Conservation (phyloP, 2,329 filamentous ascomycete genomes). For the Botrytis squamosa region DNA sequence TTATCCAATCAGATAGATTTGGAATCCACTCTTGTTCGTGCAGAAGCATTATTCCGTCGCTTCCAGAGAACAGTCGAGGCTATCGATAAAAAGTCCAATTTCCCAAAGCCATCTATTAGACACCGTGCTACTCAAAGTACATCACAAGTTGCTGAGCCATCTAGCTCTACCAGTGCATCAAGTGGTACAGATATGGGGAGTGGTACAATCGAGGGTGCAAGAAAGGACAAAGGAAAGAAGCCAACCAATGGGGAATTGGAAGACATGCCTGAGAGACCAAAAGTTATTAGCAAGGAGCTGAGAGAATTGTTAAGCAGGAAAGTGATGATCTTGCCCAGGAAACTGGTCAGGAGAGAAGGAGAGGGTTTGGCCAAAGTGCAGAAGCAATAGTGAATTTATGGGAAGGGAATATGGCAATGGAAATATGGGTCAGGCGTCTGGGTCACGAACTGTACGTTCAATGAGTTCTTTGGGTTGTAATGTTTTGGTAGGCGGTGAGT, state of each 20-base stretch:
- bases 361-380: constrained; percentile 30
- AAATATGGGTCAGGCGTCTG: not conserved
- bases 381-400: not conserved
- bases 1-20: constrained; percentile 91
- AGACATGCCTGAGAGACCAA: constrained; percentile 38
- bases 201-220: constrained; percentile 33
- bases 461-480: not conserved
- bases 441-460: not conserved
- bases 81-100: constrained; percentile 87
- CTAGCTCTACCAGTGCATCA: not conserved
- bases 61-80: constrained; percentile 88
- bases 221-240: constrained; percentile 21
- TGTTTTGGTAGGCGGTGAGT: not conserved
- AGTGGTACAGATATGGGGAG: constrained; percentile 18
- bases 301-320: constrained; percentile 60
- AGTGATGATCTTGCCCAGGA: constrained; percentile 42
- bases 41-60: constrained; percentile 82
- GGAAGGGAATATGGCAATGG: not conserved
- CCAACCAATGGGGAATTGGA: constrained; percentile 32
- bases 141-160: not conserved
- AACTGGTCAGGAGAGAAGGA: constrained; percentile 38
- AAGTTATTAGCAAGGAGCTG: constrained; percentile 63
- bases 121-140: constrained; percentile 26
- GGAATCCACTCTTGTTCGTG: constrained; percentile 78
- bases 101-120: constrained; percentile 57